Conservation (phyloP, 1,284 basidiomycete genomes). For the Stygiomarasmius scandens region DNA sequence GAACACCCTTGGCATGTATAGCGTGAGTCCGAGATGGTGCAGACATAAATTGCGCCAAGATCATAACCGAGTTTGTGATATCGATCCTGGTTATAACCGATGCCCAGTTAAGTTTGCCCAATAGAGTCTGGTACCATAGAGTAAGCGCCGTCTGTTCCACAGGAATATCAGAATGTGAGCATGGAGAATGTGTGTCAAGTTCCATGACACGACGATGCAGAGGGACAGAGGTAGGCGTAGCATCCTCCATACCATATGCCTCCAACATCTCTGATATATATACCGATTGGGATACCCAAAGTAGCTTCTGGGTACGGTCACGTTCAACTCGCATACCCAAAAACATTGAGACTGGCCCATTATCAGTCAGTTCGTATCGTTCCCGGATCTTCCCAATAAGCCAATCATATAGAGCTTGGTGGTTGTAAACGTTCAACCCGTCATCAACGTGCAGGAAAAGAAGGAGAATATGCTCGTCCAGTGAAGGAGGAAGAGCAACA, state of each 20-base stretch:
- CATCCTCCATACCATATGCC: constrained; percentile 12
- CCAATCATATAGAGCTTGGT: neutral
- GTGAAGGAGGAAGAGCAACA: constrained; percentile 11
- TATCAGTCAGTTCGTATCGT: neutral
- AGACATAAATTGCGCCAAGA: neutral
- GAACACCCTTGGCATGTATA: neutral
- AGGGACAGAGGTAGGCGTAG: constrained; percentile 11
- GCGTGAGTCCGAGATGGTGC: neutral
- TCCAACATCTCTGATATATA: constrained; percentile 9
- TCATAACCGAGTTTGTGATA: constrained; percentile 3
- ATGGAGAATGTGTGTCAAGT: too few species aligned
- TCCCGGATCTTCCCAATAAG: neutral
- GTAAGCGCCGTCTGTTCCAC: too few species aligned
- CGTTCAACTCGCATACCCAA: constrained; percentile 1
- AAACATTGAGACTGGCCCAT: neutral
- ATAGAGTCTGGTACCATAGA: too few species aligned
- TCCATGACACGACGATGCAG: neutral
- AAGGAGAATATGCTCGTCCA: neutral
- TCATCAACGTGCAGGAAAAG: neutral
- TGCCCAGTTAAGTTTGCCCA: neutral
- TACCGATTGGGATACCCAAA: constrained; percentile 6
- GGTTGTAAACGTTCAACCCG: neutral
- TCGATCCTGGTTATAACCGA: neutral
- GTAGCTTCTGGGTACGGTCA: neutral
- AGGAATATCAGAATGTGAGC: too few species aligned